Conservation (phyloP, 164 flowering plant species). For the Umbellularia californica region DNA sequence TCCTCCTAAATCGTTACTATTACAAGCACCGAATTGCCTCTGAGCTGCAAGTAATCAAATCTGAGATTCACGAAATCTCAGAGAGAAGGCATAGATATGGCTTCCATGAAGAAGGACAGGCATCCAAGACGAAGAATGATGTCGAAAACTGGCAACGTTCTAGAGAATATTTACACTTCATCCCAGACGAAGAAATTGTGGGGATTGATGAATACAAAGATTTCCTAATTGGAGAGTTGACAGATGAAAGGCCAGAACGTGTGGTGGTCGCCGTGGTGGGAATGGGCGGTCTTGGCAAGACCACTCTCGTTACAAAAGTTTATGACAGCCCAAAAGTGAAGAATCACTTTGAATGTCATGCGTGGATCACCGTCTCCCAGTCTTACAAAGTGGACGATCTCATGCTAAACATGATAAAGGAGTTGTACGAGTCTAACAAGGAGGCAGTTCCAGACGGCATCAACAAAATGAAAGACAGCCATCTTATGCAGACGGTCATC, state of each 20-base stretch:
- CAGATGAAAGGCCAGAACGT: background rate
- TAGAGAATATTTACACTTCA: background rate
- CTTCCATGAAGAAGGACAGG: background rate
- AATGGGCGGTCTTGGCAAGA: slow-evolving; percentile 22
- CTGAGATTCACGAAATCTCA: background rate
- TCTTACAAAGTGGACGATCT: slow-evolving; percentile 3
- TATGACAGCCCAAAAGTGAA: slow-evolving; percentile 5
- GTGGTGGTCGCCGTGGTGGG: slow-evolving; percentile 3
- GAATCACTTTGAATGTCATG: slow-evolving; percentile 13
- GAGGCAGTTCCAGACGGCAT: background rate
- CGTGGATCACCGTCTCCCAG: slow-evolving; percentile 16
- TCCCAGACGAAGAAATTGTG: slow-evolving; percentile 20
- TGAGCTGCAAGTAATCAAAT: background rate
- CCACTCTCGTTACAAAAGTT: slow-evolving; percentile 14
- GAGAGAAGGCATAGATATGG: background rate
- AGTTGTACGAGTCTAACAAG: background rate
- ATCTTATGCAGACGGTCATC: background rate
- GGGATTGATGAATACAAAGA: slow-evolving; percentile 33
- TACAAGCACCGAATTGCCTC: background rate
- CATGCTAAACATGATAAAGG: slow-evolving; percentile 1
- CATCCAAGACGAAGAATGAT: background rate
- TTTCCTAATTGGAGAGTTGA: slow-evolving; percentile 25
- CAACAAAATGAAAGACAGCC: background rate
- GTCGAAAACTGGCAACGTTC: background rate
- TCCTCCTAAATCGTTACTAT: background rate